phyloP scores from a whole-genome alignment of 169 alveolate genomes.

The Eimeria necatrix region DNA sequence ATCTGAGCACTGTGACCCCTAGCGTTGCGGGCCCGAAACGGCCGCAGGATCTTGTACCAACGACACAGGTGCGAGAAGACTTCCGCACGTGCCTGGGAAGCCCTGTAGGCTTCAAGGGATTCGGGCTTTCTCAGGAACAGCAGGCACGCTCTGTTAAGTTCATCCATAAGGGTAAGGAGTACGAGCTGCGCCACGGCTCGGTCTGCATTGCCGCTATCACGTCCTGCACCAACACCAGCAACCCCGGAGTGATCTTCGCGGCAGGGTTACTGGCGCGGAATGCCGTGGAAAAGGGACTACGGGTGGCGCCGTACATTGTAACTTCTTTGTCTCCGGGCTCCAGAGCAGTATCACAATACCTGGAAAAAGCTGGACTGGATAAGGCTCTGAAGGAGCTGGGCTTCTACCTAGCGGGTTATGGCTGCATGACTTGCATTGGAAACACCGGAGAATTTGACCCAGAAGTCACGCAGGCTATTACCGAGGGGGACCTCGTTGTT shows the following conservation, averaged over 20 bases:
- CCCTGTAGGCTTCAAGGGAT: conserved; percentile 93
- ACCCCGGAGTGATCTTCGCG: conserved; percentile 97
- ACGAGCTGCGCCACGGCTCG: conserved; percentile 93
- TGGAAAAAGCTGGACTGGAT: conserved; percentile 59
- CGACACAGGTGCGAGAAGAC: conserved; percentile 90
- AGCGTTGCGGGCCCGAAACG: conserved; percentile 98
- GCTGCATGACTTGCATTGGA: conserved; percentile 99
- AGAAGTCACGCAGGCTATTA: conserved; percentile 94
- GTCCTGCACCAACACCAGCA: conserved; percentile 98
- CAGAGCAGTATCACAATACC: conserved; percentile 68
- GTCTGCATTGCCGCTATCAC: conserved; percentile 98
- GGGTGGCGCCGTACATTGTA: conserved; percentile 93
- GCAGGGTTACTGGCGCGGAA: conserved; percentile 97
- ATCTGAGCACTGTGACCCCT: conserved; percentile 92
- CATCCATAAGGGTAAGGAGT: conserved; percentile 40
- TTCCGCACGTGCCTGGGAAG: conserved; percentile 85
- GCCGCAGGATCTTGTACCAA: conserved; percentile 97
- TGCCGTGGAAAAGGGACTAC: conserved; percentile 87
- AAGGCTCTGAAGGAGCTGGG: conserved; percentile 88
- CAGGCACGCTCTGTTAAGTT: neutral
- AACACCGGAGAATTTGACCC: conserved; percentile 97
- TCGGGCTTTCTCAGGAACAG: conserved; percentile 83
- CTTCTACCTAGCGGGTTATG: conserved; percentile 97
- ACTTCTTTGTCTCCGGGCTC: conserved; percentile 97
- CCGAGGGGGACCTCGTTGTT: conserved; percentile 93